Evolutionary conservation across 1,284 basidiomycete species (phyloP), one percentile per base, ranked within the genome.

Genomic region (Trichosporon ovoides): DNA sequence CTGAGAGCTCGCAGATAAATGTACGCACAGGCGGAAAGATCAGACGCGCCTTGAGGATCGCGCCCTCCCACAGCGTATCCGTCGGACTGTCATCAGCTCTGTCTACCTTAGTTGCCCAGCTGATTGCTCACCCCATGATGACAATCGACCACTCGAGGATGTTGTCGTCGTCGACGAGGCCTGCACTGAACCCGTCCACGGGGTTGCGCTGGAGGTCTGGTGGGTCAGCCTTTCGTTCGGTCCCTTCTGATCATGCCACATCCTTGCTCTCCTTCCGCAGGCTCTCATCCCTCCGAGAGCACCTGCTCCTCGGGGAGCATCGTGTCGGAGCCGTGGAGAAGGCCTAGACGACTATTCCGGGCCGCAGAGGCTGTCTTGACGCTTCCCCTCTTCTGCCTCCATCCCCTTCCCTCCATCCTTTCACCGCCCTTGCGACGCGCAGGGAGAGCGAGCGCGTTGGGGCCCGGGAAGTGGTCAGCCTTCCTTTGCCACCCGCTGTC

Each of bases 141-240:
- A 93, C 82, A 70, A 96, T 83, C 64, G 93, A 89, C 63, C 93
- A 97, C 79, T 95, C 91, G 58, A 88, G 89, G 14, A 96, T 80
- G 78, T 96, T 93, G 77, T 86, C 84, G 64, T 96, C 93, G 72
- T 95, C 91, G 38, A 93, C 91, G 55, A 97, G 84, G 35, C 94
- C 93, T 75, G 91, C 93, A 46, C 89, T 93, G 80, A 97, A 96
- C 7, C 93, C 93, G 70, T 94, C 88, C 4, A 94, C 89, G 3
- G 93, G 93, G 58, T 82, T 83, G 78, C 92, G 93, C 34, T 86
- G 90, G 65, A 95, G 83, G 71, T 94, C 91, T 80, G 57, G 14
- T 1, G 28, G 28, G 54, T 57, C 37, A 58, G 52, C 43, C 35
- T 37, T n/a, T 35, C 12, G 22, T 24, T 22, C 3, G 13, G 22